Conservation (phyloP, 2,329 filamentous ascomycete species). For the Botrytis fabae region DNA sequence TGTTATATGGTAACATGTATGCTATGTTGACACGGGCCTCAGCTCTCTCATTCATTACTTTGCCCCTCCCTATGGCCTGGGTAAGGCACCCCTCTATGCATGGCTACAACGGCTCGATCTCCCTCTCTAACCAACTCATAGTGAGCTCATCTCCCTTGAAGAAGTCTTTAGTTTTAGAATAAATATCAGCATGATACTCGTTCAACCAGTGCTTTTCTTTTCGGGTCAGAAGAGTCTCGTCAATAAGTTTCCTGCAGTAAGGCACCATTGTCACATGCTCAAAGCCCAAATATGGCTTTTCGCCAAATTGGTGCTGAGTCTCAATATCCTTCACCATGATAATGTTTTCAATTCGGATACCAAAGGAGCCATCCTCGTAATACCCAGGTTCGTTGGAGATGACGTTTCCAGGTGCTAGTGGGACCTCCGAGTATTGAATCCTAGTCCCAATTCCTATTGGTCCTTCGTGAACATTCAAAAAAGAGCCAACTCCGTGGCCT, state of each 20-base stretch:
- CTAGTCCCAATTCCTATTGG: slow-evolving; percentile 95
- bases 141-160: slow-evolving; percentile 74
- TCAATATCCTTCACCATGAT: slow-evolving; percentile 87
- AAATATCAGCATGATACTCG: slow-evolving; percentile 77
- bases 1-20: slow-evolving; percentile 1
- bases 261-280: slow-evolving; percentile 98
- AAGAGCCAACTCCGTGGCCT: slow-evolving; percentile 93
- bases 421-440: slow-evolving; percentile 86
- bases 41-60: slow-evolving; percentile 6
- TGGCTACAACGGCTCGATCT: slow-evolving; percentile 63
- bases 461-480: slow-evolving; percentile 94
- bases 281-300: slow-evolving; percentile 92
- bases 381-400: slow-evolving; percentile 95
- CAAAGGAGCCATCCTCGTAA: slow-evolving; percentile 93
- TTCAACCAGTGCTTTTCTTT: slow-evolving; percentile 86
- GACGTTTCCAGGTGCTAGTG: slow-evolving; percentile 88
- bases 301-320: slow-evolving; percentile 84
- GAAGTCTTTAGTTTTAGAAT: slow-evolving; percentile 75
- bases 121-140: slow-evolving; percentile 78
- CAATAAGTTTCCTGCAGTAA: slow-evolving; percentile 86
- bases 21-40: slow-evolving; percentile 1
- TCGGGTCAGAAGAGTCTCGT: slow-evolving; percentile 67
- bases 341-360: slow-evolving; percentile 95
- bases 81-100: not conserved
- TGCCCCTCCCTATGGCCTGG: not conserved